Evolutionary conservation across 768 basidiomycete species (phyloP), one percentile per base, ranked within the genome.

Genomic region (Rhizopogon salebrosus): DNA sequence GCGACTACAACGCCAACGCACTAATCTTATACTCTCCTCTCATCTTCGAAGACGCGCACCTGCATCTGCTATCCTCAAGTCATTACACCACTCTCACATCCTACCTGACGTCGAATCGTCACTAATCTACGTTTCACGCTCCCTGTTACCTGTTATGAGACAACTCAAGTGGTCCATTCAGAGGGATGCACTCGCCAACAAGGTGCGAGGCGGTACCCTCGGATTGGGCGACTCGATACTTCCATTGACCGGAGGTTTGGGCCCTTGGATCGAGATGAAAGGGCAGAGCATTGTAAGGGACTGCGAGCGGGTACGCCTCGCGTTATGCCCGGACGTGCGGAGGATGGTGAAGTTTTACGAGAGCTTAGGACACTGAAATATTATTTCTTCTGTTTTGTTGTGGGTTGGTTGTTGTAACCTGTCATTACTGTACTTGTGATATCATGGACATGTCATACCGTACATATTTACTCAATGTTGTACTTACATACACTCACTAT

Each of bases 161-260:
- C 73, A 79, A 62, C 73, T 89, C 55, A 89, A 88, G 64, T 89
- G 86, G 85, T 82, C 78, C 36, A 65, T 87, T 43, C 80, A 83
- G 60, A 73, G 76, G 11, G 88, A 89, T 61, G 74, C 72, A 42
- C 70, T 87, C 24, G 80, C 87, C 4, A 78, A 75, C 63, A 65
- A 78, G 54, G 72, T 87, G 51, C 78, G 82, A 62, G 70, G 49
- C 35, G 71, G 75, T 46, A 64, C 69, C 34, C 64, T 65, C 55
- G 62, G 60, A 45, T 40, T 53, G 26, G 52, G 46, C 16, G 53
- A 48, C 35, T 37, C 54, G 1, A 57, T 63, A 3, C 53, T 52
- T 27, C 63, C 65, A 26, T 72, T 71, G 38, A 64, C 69, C 16
- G 63, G 69, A 20, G 69, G 69, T 11, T 71, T 80, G 42, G 72